Evolutionary conservation across 305 asterid species (phyloP).

Genomic region (Rubia peregrina): DNA sequence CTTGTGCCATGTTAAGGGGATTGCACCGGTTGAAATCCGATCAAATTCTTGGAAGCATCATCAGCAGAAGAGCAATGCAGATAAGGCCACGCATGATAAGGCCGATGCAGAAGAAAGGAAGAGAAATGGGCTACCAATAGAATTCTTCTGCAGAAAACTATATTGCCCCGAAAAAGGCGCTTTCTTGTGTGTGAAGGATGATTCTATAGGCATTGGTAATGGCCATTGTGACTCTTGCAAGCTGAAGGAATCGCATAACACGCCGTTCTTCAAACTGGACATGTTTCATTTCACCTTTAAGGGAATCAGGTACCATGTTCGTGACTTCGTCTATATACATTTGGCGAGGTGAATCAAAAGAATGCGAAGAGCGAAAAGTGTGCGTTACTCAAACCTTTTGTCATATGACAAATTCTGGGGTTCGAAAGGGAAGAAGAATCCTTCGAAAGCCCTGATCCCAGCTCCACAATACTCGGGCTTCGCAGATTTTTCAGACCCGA

Average conservation of each 20-base stretch:
- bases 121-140: background rate
- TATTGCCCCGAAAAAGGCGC: constrained; percentile 26
- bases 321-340: constrained; percentile 17
- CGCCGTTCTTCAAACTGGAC: constrained; percentile 7
- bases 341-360: background rate
- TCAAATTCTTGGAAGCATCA: constrained; percentile 4
- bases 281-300: constrained; percentile 12
- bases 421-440: constrained; percentile 7
- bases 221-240: constrained; percentile 21
- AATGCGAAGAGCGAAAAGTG: constrained; percentile 1
- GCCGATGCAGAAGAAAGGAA: constrained; percentile 11
- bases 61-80: constrained; percentile 11
- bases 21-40: constrained; percentile 2
- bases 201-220: constrained; percentile 17
- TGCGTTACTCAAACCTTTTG: constrained; percentile 10
- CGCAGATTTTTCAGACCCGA: constrained; percentile 25
- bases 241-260: background rate
- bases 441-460: constrained; percentile 7
- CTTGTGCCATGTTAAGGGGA: constrained; percentile 12
- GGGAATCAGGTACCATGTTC: constrained; percentile 13
- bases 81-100: constrained; percentile 1
- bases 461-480: constrained; percentile 8
- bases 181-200: constrained; percentile 9
- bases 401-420: constrained; percentile 18
- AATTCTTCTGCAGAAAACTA: constrained; percentile 18